These are phyloP conservation scores for Phytopythium montanum DNA, from an alignment of 352 stramenopile genomes.

Conservation along the genomic window DNA sequence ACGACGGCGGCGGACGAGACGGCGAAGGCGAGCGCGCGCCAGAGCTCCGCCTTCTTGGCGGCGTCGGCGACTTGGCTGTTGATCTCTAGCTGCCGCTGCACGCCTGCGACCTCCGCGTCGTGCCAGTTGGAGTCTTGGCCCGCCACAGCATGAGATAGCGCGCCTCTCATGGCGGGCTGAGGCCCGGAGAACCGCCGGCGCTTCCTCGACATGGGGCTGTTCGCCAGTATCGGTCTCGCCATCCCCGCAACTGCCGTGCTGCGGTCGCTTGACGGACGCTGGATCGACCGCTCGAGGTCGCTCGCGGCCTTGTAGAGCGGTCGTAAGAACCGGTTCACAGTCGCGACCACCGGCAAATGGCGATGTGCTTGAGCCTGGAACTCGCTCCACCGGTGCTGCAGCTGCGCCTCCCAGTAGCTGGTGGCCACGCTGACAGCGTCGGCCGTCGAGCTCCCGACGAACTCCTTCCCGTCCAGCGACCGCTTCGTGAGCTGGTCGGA, in stretches of 20 bases:
- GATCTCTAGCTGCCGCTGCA: slow-evolving; percentile 27
- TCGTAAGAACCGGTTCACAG: slow-evolving; percentile 1
- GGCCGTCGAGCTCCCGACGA: background rate
- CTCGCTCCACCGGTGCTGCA: background rate
- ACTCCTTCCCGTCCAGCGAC: background rate
- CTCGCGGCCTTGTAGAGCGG: background rate
- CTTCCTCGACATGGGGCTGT: slow-evolving; percentile 6
- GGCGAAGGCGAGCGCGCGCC: slow-evolving; percentile 24
- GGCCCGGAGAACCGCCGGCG: slow-evolving; percentile 5
- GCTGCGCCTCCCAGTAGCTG: slow-evolving; percentile 6
- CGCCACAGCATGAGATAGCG: background rate
- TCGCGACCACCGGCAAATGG: slow-evolving; percentile 2
- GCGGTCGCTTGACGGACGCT: background rate
- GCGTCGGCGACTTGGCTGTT: slow-evolving; percentile 27
- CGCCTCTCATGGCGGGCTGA: background rate
- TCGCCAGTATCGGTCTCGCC: background rate
- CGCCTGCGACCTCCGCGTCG: slow-evolving; percentile 11
- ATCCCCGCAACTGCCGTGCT: background rate
- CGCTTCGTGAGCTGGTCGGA: background rate
- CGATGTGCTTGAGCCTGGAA: background rate
- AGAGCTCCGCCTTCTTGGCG: slow-evolving; percentile 39
- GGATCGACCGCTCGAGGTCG: background rate
- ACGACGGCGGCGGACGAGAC: slow-evolving; percentile 25
- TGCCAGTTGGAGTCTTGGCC: background rate
- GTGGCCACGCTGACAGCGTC: background rate